Evolutionary conservation across 2,329 filamentous ascomycete genomes (phyloP), one percentile per base, ranked within the genome.

Genomic region (Cytospora piceicola): DNA sequence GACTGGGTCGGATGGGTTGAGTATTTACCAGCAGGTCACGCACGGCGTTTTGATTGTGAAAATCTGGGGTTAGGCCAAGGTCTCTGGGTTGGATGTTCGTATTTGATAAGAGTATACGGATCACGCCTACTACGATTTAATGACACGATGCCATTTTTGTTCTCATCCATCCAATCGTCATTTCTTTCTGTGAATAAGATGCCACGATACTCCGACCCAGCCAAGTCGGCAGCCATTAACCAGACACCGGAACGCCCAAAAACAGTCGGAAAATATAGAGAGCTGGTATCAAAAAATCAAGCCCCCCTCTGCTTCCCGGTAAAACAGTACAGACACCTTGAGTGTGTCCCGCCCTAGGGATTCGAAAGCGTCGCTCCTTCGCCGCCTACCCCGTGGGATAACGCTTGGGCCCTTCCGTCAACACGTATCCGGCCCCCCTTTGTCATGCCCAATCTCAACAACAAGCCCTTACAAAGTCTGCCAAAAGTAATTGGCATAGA

Each of bases 401-500:
- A 61, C 46, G 9, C n/a, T 14, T 4, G n/a, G 6, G 8, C 42
- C 53, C 56, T 46, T 58, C n/a, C 30, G 32, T 49, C 17, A 20
- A 51, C 12, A 15, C 42, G 29, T 20, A 24, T 36, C 58, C 14
- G n/a, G 22, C 2, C 32, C 51, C 51, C 46, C 46, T 22, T 24
- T 58, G 51, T 12, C 34, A 12, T 12, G 12, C 7, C 34, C 15
- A 15, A 17, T 24, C 49, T 54, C n/a, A n/a, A n/a, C 53, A 52
- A 20, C 32, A 34, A n/a, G 29, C 32, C n/a, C 53, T 77, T 81
- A 96, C 76, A 97, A 82, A 34, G 89, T 94, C 73, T 93, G 85
- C 95, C 95, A 99, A 75, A 98, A 96, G 76, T 96, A 96, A 73
- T 97, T 96, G 27, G 94, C 92, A 74, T 97, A 97, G 75, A 96